Base-by-base conservation (phyloP, 805 yeast species). In the Metschnikowia orientalis region DNA sequence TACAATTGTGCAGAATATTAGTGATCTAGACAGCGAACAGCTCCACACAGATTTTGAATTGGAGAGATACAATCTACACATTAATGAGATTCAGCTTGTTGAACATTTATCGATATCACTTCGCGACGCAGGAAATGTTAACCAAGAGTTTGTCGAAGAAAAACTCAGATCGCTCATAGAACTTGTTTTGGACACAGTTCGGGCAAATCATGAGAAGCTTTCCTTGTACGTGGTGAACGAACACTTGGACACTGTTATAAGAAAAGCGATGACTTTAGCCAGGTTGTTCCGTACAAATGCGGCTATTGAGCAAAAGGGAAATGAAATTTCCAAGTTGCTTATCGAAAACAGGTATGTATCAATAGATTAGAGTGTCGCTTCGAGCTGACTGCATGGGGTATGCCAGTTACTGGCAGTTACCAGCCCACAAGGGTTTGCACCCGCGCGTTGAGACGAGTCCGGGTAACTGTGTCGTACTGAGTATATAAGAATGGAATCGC, bases 221-320 rank as follows among this genome's bases (percentile, higher is more conserved):
- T 32, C 34, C n/a, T 25, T 23, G 6, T 42, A 44, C 44, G 28
- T 36, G 11, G 38, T 28, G 19, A 38, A 38, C n/a, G 37, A 31
- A 14, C 47, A 43, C 16, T 21, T 45, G 23, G 47, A 45, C 32
- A 33, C 45, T 2, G 45, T 43, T 12, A 38, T 45, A 6, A 30
- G 45, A 16, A 44, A 40, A 24, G n/a, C n/a, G n/a, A n/a, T n/a
- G n/a, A n/a, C n/a, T n/a, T n/a, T n/a, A n/a, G n/a, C n/a, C n/a
- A n/a, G n/a, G n/a, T n/a, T n/a, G n/a, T n/a, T n/a, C n/a, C n/a
- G n/a, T n/a, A n/a, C n/a, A n/a, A n/a, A n/a, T n/a, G n/a, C n/a
- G n/a, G n/a, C n/a, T n/a, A n/a, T n/a, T n/a, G n/a, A n/a, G n/a
- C 20, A 18, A n/a, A n/a, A n/a, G n/a, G n/a, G n/a, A n/a, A n/a